Evolutionary conservation across 1,284 basidiomycete species (phyloP).

Genomic region (Sanguinoderma infundibulare): DNA sequence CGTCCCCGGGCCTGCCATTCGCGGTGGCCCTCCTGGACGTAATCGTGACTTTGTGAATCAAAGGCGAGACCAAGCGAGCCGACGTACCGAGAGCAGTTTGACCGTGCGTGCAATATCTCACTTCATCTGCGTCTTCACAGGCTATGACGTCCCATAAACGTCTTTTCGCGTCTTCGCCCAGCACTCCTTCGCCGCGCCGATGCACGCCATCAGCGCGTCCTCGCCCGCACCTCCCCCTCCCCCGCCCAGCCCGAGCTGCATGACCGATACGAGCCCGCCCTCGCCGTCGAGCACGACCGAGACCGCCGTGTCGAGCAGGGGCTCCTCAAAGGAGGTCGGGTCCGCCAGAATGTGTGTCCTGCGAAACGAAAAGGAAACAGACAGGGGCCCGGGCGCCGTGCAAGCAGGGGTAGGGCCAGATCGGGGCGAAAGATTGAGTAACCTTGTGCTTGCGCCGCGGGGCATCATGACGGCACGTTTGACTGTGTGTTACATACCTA

Average conservation of each 20-base stretch:
- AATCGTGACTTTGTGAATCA: too few species aligned
- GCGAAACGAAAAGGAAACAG: background rate
- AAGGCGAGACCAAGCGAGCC: too few species aligned
- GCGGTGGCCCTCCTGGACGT: too few species aligned
- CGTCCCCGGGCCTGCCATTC: too few species aligned
- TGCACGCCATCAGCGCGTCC: slow-evolving; percentile 50
- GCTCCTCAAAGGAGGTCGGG: slow-evolving; percentile 90
- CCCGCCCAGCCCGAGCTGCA: slow-evolving; percentile 58
- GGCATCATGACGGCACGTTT: too few species aligned
- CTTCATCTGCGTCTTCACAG: too few species aligned
- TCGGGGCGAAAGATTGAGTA: too few species aligned
- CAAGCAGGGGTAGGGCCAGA: too few species aligned
- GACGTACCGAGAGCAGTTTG: too few species aligned
- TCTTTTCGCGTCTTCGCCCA: slow-evolving; percentile 23
- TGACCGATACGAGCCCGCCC: slow-evolving; percentile 57
- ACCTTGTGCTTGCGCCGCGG: too few species aligned
- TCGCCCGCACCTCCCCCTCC: slow-evolving; percentile 27
- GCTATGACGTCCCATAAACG: slow-evolving; percentile 27
- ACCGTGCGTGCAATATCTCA: too few species aligned
- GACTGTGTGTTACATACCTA: slow-evolving; percentile 50
- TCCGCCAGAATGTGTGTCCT: slow-evolving; percentile 79
- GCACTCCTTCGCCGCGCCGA: slow-evolving; percentile 48
- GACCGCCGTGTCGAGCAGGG: slow-evolving; percentile 74
- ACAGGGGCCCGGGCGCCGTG: too few species aligned
- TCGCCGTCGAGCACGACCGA: slow-evolving; percentile 67